Percentiles rank a stretch among this genome's conserved stretches.
Conservation (phyloP, 345 rosid species). For the Pelargonium nanum region DNA sequence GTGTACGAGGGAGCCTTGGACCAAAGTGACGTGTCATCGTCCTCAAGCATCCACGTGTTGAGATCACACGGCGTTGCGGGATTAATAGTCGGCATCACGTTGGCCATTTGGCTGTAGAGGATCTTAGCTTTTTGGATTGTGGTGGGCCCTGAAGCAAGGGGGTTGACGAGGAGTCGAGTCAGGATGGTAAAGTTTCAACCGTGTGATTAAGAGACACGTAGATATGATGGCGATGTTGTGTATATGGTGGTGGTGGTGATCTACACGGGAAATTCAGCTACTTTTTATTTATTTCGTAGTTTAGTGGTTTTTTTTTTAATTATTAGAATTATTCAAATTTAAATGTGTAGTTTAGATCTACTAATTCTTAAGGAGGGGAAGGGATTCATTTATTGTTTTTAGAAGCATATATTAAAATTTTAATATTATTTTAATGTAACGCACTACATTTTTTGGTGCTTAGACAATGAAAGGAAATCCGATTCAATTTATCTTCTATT, state of each 20-base stretch:
- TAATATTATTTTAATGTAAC: too few species aligned
- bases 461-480: too few species aligned
- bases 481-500: too few species aligned
- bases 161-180: neutral
- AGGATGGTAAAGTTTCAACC: neutral
- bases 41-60: slow-evolving; percentile 14
- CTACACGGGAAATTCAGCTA: too few species aligned
- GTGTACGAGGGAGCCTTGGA: slow-evolving; percentile 60
- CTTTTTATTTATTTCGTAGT: too few species aligned
- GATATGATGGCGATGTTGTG: too few species aligned
- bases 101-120: slow-evolving; percentile 41
- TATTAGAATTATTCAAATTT: neutral
- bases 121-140: too few species aligned
- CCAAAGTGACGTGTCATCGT: slow-evolving; percentile 34
- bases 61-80: slow-evolving; percentile 16
- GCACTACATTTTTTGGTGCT: too few species aligned
- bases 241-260: too few species aligned
- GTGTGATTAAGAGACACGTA: too few species aligned
- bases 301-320: neutral
- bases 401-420: too few species aligned
- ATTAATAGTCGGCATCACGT: slow-evolving; percentile 12
- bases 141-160: neutral
- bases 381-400: neutral
- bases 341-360: neutral
- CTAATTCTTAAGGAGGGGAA: neutral